Evolutionary conservation across 192 early-diverging fungal genomes (phyloP).

Genomic region (Coemansia erecta): DNA sequence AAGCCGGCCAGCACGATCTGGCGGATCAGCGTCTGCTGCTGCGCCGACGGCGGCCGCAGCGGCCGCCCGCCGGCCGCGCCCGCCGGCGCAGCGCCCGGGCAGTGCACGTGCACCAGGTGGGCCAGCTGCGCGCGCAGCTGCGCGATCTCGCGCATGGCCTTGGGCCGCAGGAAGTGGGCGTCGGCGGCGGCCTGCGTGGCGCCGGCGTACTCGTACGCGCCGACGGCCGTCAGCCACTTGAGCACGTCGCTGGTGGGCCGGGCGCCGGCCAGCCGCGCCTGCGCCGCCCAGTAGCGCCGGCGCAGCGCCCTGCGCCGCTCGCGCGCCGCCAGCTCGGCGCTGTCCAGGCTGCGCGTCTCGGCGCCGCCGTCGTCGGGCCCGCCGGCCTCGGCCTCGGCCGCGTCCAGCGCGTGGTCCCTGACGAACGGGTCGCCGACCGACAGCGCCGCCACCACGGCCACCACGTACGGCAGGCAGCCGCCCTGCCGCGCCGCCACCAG

Average conservation of each 20-base stretch:
- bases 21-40: constrained; percentile 73
- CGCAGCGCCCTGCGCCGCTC: constrained; percentile 58
- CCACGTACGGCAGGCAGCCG: constrained; percentile 79
- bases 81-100: constrained; percentile 56
- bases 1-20: constrained; percentile 89
- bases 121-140: constrained; percentile 77
- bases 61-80: constrained; percentile 63
- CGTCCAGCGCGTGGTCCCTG: constrained; percentile 65
- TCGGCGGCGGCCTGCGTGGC: constrained; percentile 70
- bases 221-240: constrained; percentile 81
- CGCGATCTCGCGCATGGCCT: constrained; percentile 79
- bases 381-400: constrained; percentile 47
- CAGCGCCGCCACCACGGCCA: constrained; percentile 87
- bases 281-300: constrained; percentile 70
- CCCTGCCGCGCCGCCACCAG: constrained; percentile 86
- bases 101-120: constrained; percentile 64
- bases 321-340: constrained; percentile 61
- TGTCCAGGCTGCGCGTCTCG: constrained; percentile 56
- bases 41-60: constrained; percentile 63
- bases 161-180: constrained; percentile 79
- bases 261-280: constrained; percentile 54
- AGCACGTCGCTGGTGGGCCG: constrained; percentile 85
- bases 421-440: constrained; percentile 95
- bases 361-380: constrained; percentile 46
- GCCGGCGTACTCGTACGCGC: constrained; percentile 79